A percentile compares a stretch with the other conserved stretches of the same genome.
phyloP scores from a whole-genome alignment of 2,329 filamentous ascomycete genomes.

The Ceratocystiopsis brevicomis region DNA sequence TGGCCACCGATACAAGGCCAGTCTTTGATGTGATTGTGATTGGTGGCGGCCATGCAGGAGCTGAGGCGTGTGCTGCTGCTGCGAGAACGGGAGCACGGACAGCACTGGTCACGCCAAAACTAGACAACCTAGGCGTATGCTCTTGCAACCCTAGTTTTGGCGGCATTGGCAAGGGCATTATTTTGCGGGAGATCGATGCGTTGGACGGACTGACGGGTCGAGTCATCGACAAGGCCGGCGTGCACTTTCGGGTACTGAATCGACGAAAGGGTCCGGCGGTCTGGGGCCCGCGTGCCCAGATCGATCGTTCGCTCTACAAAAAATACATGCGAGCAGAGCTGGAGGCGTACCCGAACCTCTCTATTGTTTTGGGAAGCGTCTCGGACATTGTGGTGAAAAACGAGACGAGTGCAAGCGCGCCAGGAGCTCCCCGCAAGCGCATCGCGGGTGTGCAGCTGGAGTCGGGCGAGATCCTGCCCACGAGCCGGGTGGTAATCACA shows the following conservation, averaged over 20 bases:
- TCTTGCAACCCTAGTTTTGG: slow-evolving; percentile 96
- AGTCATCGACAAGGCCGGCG: slow-evolving; percentile 79
- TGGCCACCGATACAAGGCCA: slow-evolving; percentile 3
- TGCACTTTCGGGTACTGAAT: slow-evolving; percentile 88
- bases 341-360: slow-evolving; percentile 55
- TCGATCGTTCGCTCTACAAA: slow-evolving; percentile 78
- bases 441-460: slow-evolving; percentile 77
- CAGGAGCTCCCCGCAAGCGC: slow-evolving; percentile 25
- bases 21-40: slow-evolving; percentile 87
- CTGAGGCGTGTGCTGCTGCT: slow-evolving; percentile 81
- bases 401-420: slow-evolving; percentile 21
- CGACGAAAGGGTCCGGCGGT: slow-evolving; percentile 81
- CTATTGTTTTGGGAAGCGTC: slow-evolving; percentile 68
- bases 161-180: slow-evolving; percentile 95
- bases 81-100: slow-evolving; percentile 78
- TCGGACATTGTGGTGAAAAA: slow-evolving; percentile 66
- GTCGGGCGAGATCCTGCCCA: slow-evolving; percentile 65
- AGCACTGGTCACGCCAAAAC: slow-evolving; percentile 70
- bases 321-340: slow-evolving; percentile 82
- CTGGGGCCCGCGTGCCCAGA: slow-evolving; percentile 92
- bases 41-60: slow-evolving; percentile 86
- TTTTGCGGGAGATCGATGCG: slow-evolving; percentile 87
- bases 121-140: slow-evolving; percentile 81
- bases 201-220: slow-evolving; percentile 76
- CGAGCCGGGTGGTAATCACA: slow-evolving; percentile 74